Conservation (phyloP, 208 protist species). For the Leishmania braziliensis region DNA sequence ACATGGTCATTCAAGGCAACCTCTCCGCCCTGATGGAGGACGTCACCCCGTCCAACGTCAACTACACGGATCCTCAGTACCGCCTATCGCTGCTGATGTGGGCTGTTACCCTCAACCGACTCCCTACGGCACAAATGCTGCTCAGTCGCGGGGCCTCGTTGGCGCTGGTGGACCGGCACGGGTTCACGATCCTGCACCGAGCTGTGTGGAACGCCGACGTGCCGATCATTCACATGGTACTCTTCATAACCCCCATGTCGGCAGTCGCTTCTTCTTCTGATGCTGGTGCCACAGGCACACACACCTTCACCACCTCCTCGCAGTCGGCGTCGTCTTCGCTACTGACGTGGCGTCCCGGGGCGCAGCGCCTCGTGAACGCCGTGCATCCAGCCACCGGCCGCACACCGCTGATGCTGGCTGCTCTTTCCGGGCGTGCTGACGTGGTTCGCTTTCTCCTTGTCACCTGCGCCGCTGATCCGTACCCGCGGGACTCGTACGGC, state of each 20-base stretch:
- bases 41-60: conserved; percentile 74
- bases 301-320: neutral
- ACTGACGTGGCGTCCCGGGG: conserved; percentile 51
- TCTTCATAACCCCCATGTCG: conserved; percentile 46
- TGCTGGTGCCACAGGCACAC: neutral
- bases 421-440: conserved; percentile 50
- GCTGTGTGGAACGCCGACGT: conserved; percentile 79
- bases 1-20: conserved; percentile 57
- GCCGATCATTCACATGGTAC: conserved; percentile 50
- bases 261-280: neutral
- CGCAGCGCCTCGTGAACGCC: conserved; percentile 64
- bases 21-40: conserved; percentile 37
- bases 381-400: conserved; percentile 62
- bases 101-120: conserved; percentile 56
- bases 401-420: conserved; percentile 84
- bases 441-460: conserved; percentile 67
- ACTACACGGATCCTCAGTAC: conserved; percentile 68
- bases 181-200: conserved; percentile 77
- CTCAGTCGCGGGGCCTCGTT: conserved; percentile 65
- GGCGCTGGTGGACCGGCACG: conserved; percentile 51
- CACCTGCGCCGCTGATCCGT: conserved; percentile 52
- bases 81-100: conserved; percentile 73
- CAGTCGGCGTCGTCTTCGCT: neutral
- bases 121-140: conserved; percentile 56
- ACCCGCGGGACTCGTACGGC: conserved; percentile 46